Percentiles rank a stretch among this genome's conserved stretches.
phyloP scores from a whole-genome alignment of 345 rosid genomes.

The Melaleuca quinquenervia region DNA sequence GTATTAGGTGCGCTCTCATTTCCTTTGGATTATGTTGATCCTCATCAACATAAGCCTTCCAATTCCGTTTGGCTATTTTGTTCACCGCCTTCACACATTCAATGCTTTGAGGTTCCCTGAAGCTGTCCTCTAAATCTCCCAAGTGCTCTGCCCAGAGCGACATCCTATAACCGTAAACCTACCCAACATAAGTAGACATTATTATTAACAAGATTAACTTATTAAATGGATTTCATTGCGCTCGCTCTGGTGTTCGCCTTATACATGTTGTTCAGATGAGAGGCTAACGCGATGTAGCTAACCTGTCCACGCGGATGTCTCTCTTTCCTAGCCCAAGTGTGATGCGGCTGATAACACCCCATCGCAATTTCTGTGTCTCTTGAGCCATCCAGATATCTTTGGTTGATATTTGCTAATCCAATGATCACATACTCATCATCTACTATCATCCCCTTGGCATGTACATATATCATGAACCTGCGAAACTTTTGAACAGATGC shows the following conservation, averaged over 20 bases:
- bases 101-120: slow-evolving; percentile 20
- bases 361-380: not conserved
- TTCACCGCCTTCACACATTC: slow-evolving; percentile 29
- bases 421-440: not conserved
- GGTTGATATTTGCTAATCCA: not conserved
- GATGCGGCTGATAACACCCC: not conserved
- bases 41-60: slow-evolving; percentile 32
- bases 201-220: too few species aligned
- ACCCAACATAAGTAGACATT: not conserved
- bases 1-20: slow-evolving; percentile 58
- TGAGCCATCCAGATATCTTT: not conserved
- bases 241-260: too few species aligned
- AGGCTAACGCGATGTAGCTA: not conserved
- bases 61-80: slow-evolving; percentile 26
- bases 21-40: slow-evolving; percentile 1
- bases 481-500: not conserved
- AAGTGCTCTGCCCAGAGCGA: slow-evolving; percentile 70
- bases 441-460: not conserved
- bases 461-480: not conserved
- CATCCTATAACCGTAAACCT: slow-evolving; percentile 67
- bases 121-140: slow-evolving; percentile 22
- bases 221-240: too few species aligned
- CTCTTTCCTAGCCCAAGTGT: slow-evolving; percentile 43
- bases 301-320: slow-evolving; percentile 55
- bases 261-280: too few species aligned